These are phyloP conservation scores for Pleurotus salmoneostramineus DNA, from an alignment of 768 basidiomycete species.

Conservation along the genomic window DNA sequence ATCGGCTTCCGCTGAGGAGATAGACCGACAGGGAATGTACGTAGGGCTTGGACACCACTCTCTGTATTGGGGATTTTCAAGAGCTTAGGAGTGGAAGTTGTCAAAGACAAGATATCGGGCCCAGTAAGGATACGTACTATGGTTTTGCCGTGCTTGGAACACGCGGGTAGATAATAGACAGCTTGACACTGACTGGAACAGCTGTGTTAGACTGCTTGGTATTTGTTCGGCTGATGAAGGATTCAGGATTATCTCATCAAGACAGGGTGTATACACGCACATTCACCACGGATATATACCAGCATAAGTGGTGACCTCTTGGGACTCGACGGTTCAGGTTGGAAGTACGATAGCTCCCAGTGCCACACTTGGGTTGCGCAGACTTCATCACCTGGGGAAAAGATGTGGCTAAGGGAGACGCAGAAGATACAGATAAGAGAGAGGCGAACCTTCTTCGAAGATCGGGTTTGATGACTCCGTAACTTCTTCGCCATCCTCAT, in stretches of 20 bases:
- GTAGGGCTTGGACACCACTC: slow-evolving; percentile 34
- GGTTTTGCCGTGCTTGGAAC: not conserved
- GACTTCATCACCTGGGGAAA: slow-evolving; percentile 10
- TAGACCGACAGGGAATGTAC: slow-evolving; percentile 46
- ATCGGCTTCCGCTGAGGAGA: slow-evolving; percentile 36
- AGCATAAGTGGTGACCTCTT: not conserved
- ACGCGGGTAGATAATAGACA: not conserved
- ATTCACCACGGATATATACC: slow-evolving; percentile 37
- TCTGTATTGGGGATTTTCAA: slow-evolving; percentile 22
- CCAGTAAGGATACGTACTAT: not conserved
- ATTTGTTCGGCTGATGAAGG: not conserved
- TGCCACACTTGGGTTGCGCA: slow-evolving; percentile 19
- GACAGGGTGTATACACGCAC: slow-evolving; percentile 13
- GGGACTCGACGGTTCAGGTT: not conserved
- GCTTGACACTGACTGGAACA: not conserved
- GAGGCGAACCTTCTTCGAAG: slow-evolving; percentile 35
- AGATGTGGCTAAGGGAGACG: not conserved
- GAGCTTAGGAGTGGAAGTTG: slow-evolving; percentile 17
- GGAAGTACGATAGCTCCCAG: slow-evolving; percentile 48
- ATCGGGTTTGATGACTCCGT: slow-evolving; percentile 29
- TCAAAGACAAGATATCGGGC: not conserved
- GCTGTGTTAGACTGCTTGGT: not conserved
- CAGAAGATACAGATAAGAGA: not conserved
- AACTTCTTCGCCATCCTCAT: slow-evolving; percentile 47
- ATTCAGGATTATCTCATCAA: not conserved